Evolutionary conservation across 2,329 filamentous ascomycete genomes (phyloP), one percentile per base, ranked within the genome.

Genomic region (Cladophialophora carrionii): DNA sequence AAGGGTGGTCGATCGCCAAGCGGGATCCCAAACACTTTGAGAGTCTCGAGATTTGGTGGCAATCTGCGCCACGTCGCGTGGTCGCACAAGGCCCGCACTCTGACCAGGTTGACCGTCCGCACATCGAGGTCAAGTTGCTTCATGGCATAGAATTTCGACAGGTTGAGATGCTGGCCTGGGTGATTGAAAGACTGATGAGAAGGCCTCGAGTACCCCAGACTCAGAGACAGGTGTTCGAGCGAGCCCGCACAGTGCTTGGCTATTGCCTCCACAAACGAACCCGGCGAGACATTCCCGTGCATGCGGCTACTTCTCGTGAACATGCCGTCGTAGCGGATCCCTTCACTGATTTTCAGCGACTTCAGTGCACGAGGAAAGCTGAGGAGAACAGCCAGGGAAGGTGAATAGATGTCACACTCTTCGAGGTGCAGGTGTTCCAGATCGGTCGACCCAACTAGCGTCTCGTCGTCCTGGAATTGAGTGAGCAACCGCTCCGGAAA

Each of bases 271-370:
- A 70, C 66, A 49, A 72, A 65, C 4, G 58, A 43, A 12, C 59
- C 63, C n/a, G 70, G 70, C 10, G 65, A 55, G 22, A 72, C 61
- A 31, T 72, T 71, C 3, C 70, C 70, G 61, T 72, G 70, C 59
- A 70, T 51, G 17, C 70, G 68, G 58, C 66, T 70, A 43, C 48
- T 68, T 37, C 70, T 62, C 8, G 65, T 66, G 43, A 70, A 68
- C 22, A 69, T 68, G 48, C 68, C 66, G 48, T 69, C 69, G 54
- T 72, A 72, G 31, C 70, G 68, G 22, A 69, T 66, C 7, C 70
- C 71, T 61, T 72, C 71, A 37, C 70, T 72, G 62, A 72, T 64
- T 51, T 68, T 71, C 24, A 72, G 67, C 3, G 70, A 71, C 49
- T 69, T 71, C 49, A 72, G 63, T 14, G 62, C 65, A 2, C 64